These are phyloP conservation scores for Thalassiosira mediterranea DNA, from an alignment of 352 stramenopile species.

Conservation along the genomic window DNA sequence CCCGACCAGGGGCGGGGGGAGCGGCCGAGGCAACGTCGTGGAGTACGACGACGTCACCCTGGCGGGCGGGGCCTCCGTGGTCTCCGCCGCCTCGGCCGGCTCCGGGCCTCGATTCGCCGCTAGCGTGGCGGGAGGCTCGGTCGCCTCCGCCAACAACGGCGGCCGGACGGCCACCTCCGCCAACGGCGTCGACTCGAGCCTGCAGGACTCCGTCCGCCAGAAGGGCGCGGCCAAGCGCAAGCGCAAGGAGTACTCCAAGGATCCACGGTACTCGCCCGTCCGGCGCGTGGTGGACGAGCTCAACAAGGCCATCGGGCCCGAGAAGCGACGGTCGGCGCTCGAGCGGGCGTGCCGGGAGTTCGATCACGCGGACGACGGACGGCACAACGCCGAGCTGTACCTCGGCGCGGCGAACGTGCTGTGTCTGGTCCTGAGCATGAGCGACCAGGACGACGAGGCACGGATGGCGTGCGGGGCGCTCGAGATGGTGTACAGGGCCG, in stretches of 20 bases:
- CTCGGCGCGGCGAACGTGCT: conserved; percentile 69
- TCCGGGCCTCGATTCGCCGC: not conserved
- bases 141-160: conserved; percentile 11
- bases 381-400: conserved; percentile 71
- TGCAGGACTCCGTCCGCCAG: conserved; percentile 24
- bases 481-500: conserved; percentile 78
- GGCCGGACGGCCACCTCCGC: not conserved
- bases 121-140: not conserved
- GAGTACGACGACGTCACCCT: conserved; percentile 21
- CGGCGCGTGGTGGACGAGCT: conserved; percentile 51
- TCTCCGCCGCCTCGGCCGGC: not conserved
- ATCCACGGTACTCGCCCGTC: conserved; percentile 24
- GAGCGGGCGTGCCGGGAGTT: conserved; percentile 67
- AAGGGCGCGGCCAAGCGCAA: conserved; percentile 43
- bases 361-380: conserved; percentile 61
- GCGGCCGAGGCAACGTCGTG: conserved; percentile 1
- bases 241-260: conserved; percentile 41
- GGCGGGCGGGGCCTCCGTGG: not conserved
- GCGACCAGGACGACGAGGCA: conserved; percentile 72
- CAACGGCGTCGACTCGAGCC: not conserved
- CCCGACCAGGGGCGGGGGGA: conserved; percentile 7
- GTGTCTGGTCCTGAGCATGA: conserved; percentile 61
- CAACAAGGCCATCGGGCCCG: conserved; percentile 55
- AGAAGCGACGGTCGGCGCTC: conserved; percentile 62
- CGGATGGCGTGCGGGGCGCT: conserved; percentile 64